phyloP scores from a whole-genome alignment of 169 alveolate species.

The Plasmodium gonderi region DNA sequence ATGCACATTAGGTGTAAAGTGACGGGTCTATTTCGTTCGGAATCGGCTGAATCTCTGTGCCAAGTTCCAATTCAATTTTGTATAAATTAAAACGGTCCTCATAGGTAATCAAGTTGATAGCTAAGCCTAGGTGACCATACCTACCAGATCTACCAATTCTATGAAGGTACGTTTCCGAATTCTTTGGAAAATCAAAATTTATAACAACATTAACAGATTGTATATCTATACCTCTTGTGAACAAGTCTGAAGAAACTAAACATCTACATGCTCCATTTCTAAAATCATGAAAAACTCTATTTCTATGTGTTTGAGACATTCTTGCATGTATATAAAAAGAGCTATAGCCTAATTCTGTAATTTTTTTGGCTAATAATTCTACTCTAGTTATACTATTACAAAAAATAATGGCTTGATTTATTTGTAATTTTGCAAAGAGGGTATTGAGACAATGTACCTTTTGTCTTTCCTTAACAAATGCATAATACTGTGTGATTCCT shows the following conservation, averaged over 20 bases:
- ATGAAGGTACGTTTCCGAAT: slow-evolving; percentile 96
- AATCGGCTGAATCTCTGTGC: slow-evolving; percentile 98
- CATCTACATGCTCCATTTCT: slow-evolving; percentile 97
- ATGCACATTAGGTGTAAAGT: slow-evolving; percentile 86
- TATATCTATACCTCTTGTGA: slow-evolving; percentile 99
- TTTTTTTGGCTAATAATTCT: slow-evolving; percentile 98
- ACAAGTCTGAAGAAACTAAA: slow-evolving; percentile 95
- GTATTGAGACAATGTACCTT: slow-evolving; percentile 98
- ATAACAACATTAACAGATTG: slow-evolving; percentile 98
- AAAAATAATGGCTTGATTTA: slow-evolving; percentile 98
- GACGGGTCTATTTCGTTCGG: slow-evolving; percentile 95
- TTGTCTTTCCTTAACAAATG: slow-evolving; percentile 98
- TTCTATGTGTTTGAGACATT: slow-evolving; percentile 97
- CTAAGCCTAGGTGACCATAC: slow-evolving; percentile 98
- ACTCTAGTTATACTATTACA: slow-evolving; percentile 99
- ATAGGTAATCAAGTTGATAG: slow-evolving; percentile 95
- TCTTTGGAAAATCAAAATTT: slow-evolving; percentile 98
- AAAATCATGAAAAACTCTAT: slow-evolving; percentile 98
- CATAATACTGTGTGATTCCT: slow-evolving; percentile 99
- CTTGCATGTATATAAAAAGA: slow-evolving; percentile 99
- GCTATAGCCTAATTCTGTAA: slow-evolving; percentile 98
- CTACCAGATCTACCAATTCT: slow-evolving; percentile 99
- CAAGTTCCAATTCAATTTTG: slow-evolving; percentile 96
- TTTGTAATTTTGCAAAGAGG: slow-evolving; percentile 94
- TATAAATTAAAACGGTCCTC: slow-evolving; percentile 90